Conservation (phyloP, 2,329 filamentous ascomycete species). For the Botryotinia globosa region DNA sequence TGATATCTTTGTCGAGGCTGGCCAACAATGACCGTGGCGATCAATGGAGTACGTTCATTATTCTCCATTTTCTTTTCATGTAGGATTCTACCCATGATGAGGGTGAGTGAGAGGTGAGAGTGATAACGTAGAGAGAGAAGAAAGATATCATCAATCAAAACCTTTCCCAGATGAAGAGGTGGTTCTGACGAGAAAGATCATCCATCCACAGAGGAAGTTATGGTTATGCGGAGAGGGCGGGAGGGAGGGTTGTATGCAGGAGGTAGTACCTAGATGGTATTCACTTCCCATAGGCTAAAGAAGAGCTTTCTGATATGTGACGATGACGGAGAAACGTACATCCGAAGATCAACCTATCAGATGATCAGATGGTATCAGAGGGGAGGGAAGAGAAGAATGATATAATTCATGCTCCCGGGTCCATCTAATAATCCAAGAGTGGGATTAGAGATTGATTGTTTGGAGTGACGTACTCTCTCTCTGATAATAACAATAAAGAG, state of each 20-base stretch:
- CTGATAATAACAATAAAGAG: too few species aligned
- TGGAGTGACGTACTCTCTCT: neutral
- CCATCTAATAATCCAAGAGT: too few species aligned
- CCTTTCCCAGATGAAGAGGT: neutral
- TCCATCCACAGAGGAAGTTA: too few species aligned
- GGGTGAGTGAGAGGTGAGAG: neutral
- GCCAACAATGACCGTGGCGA: conserved; percentile 59
- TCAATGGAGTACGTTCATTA: conserved; percentile 60
- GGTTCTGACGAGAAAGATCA: neutral
- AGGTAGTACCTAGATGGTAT: neutral
- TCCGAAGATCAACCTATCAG: conserved; percentile 5
- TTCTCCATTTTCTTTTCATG: conserved; percentile 15
- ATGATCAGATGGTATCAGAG: neutral
- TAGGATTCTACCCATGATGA: conserved; percentile 12
- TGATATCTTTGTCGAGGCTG: conserved; percentile 53
- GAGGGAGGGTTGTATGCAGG: neutral
- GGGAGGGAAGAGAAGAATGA: neutral
- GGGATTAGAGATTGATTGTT: neutral
- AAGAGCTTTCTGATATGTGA: conserved; percentile 1
- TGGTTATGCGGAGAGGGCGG: neutral
- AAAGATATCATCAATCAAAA: neutral
- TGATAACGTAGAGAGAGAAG: neutral
- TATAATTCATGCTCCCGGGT: too few species aligned
- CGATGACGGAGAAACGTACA: neutral
- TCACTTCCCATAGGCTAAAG: neutral